phyloP scores from a whole-genome alignment of 2,329 filamentous ascomycete species.

The Hortaea sp. region DNA sequence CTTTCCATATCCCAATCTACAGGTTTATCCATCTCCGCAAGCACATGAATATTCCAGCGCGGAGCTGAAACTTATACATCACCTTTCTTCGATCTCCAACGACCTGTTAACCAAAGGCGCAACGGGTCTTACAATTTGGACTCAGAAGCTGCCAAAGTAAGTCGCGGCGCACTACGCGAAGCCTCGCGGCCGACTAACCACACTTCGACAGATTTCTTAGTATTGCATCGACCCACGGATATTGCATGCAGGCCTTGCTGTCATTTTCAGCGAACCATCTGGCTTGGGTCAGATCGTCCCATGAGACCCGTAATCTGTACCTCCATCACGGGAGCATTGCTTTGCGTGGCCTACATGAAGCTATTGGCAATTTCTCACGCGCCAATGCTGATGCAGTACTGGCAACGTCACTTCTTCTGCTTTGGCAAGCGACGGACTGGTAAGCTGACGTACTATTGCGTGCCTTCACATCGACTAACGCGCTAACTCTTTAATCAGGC shows the following conservation, averaged over 20 bases:
- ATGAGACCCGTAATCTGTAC: slow-evolving; percentile 75
- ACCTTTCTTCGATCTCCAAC: slow-evolving; percentile 75
- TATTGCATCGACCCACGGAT: slow-evolving; percentile 70
- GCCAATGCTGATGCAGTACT: slow-evolving; percentile 85
- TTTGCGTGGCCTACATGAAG: slow-evolving; percentile 77
- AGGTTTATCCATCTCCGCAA: slow-evolving; percentile 63
- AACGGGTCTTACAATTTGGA: slow-evolving; percentile 84
- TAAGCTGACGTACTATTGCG: slow-evolving; percentile 38
- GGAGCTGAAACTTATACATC: slow-evolving; percentile 81
- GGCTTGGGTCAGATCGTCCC: slow-evolving; percentile 77
- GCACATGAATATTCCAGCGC: slow-evolving; percentile 64
- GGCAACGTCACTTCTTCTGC: slow-evolving; percentile 80
- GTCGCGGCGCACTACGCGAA: slow-evolving; percentile 26
- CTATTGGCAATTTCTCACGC: slow-evolving; percentile 73
- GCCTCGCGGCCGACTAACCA: not conserved
- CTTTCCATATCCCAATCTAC: slow-evolving; percentile 75
- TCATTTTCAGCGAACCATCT: slow-evolving; percentile 93
- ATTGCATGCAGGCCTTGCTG: slow-evolving; percentile 88
- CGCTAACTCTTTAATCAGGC: slow-evolving; percentile 44
- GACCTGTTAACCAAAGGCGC: slow-evolving; percentile 64
- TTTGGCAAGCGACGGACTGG: slow-evolving; percentile 96
- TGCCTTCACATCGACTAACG: not conserved
- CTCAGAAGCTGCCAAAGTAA: slow-evolving; percentile 83
- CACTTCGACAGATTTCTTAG: slow-evolving; percentile 49
- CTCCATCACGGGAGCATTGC: slow-evolving; percentile 82